Conservation (phyloP, 768 basidiomycete species). For the Chlorophyllum brunneum region DNA sequence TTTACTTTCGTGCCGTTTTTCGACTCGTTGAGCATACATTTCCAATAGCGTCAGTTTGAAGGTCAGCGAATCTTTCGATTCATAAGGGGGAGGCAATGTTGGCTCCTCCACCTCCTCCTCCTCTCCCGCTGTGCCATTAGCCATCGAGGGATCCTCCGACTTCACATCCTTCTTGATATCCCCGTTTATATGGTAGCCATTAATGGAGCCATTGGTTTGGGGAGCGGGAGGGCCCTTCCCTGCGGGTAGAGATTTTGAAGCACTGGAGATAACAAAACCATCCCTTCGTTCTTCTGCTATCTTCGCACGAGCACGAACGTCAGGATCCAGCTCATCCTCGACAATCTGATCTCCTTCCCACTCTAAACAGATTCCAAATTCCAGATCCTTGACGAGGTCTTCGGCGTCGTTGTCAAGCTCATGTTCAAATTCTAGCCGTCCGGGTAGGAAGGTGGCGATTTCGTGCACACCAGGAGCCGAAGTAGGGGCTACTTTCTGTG, state of each 20-base stretch:
- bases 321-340: constrained; percentile 75
- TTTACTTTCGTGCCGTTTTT: constrained; percentile 82
- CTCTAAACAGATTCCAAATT: constrained; percentile 85
- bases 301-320: constrained; percentile 55
- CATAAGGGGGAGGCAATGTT: constrained; percentile 71
- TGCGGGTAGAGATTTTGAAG: constrained; percentile 26
- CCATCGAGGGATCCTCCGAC: constrained; percentile 45
- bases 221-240: constrained; percentile 32
- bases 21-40: constrained; percentile 86
- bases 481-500: constrained; percentile 74
- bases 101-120: constrained; percentile 62
- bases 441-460: constrained; percentile 88
- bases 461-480: constrained; percentile 93
- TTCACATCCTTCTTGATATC: constrained; percentile 35
- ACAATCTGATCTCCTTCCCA: constrained; percentile 81
- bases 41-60: constrained; percentile 90
- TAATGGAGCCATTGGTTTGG: constrained; percentile 35
- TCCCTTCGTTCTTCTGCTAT: constrained; percentile 46
- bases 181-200: constrained; percentile 41
- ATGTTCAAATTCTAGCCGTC: constrained; percentile 97
- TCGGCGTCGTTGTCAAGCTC: constrained; percentile 98
- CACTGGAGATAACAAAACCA: constrained; percentile 22
- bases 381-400: constrained; percentile 90
- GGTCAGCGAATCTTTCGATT: constrained; percentile 76
- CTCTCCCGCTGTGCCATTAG: constrained; percentile 47